Percentiles rank a stretch among this genome's conserved stretches.
phyloP scores from a whole-genome alignment of 208 protist species.

The Acanthamoeba castellanii region DNA sequence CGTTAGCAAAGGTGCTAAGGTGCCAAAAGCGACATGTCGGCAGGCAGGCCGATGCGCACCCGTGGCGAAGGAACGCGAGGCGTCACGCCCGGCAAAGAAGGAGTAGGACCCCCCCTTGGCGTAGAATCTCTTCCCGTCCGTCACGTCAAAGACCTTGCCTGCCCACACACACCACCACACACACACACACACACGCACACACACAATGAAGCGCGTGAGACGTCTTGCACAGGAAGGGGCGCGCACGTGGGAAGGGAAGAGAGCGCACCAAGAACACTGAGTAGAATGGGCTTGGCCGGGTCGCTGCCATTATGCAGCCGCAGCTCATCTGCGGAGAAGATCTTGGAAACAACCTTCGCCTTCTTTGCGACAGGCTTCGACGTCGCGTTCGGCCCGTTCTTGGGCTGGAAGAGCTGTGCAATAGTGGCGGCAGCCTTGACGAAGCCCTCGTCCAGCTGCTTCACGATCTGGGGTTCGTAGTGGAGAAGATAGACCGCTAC shows the following conservation, averaged over 20 bases:
- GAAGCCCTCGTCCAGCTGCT: neutral
- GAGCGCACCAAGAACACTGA: neutral
- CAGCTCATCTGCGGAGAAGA: conserved; percentile 58
- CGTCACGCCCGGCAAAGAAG: conserved; percentile 63
- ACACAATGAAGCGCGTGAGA: neutral
- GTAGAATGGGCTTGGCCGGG: conserved; percentile 26
- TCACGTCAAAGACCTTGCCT: conserved; percentile 72
- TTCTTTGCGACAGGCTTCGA: neutral
- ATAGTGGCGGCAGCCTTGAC: neutral
- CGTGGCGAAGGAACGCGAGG: conserved; percentile 36
- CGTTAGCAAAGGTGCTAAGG: neutral
- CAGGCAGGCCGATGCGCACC: neutral
- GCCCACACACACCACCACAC: neutral
- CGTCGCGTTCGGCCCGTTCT: neutral
- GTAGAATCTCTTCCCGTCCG: conserved; percentile 23
- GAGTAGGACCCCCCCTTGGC: conserved; percentile 66
- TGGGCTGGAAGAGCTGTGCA: neutral
- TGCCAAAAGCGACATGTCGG: too few relatives aligned
- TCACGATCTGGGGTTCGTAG: neutral
- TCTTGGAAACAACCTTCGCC: neutral
- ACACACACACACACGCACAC: neutral
- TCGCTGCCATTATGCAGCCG: conserved; percentile 57
- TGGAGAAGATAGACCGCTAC: neutral
- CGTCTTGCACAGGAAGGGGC: neutral
- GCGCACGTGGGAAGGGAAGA: neutral